Percentiles rank a stretch among this genome's conserved stretches.
phyloP scores from a whole-genome alignment of 331 rosid species.

The Acacia pycnantha region DNA sequence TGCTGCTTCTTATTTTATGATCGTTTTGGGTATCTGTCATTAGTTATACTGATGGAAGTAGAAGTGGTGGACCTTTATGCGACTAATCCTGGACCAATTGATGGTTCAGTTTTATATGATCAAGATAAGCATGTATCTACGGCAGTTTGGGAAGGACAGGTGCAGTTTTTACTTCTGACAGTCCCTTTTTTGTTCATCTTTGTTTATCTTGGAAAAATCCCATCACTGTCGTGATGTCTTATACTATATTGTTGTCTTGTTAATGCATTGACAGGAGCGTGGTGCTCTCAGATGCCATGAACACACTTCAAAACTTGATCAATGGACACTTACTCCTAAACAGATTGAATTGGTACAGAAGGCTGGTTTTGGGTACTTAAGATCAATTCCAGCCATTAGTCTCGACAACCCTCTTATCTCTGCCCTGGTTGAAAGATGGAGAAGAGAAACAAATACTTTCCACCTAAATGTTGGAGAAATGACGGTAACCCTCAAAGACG shows the following conservation, averaged over 20 bases:
- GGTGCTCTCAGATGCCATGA: conserved; percentile 99
- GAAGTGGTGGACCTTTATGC: conserved; percentile 66
- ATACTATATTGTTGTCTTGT: conserved; percentile 6
- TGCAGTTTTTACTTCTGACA: conserved; percentile 33
- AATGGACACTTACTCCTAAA: conserved; percentile 73
- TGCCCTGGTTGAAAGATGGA: conserved; percentile 97
- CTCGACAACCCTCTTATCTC: conserved; percentile 96
- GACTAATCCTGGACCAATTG: conserved; percentile 94
- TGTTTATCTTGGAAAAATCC: not conserved
- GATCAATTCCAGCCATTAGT: conserved; percentile 95
- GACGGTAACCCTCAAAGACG: conserved; percentile 92
- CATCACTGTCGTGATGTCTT: not conserved
- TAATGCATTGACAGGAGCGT: conserved; percentile 70
- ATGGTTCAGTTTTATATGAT: conserved; percentile 84
- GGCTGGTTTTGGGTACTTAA: conserved; percentile 90
- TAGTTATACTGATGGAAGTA: conserved; percentile 62
- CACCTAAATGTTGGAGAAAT: conserved; percentile 97
- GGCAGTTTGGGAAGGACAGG: conserved; percentile 99
- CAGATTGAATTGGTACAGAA: conserved; percentile 81
- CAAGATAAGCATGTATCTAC: conserved; percentile 99
- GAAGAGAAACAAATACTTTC: conserved; percentile 97
- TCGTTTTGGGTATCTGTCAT: conserved; percentile 19
- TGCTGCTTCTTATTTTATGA: conserved; percentile 17
- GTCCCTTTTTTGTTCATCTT: conserved; percentile 12
- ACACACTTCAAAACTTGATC: conserved; percentile 97